These are phyloP conservation scores for Luffa aegyptiaca DNA, from an alignment of 306 rosid genomes.

Conservation along the genomic window DNA sequence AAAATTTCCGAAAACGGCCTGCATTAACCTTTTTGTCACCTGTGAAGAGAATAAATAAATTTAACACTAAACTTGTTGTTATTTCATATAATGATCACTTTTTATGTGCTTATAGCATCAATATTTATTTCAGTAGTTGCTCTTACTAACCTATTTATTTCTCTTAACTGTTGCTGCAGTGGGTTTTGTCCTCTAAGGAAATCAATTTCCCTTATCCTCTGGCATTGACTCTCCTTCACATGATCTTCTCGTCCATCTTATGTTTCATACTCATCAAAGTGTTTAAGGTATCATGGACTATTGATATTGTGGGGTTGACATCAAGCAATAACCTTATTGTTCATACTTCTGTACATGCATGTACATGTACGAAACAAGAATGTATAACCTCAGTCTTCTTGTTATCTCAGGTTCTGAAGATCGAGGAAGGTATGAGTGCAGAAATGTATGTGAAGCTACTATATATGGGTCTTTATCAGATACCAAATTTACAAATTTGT, in stretches of 20 bases:
- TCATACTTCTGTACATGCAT: not conserved
- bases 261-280: slow-evolving; percentile 78
- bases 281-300: slow-evolving; percentile 54
- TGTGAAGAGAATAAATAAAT: not conserved
- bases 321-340: slow-evolving; percentile 4
- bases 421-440: slow-evolving; percentile 92
- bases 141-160: slow-evolving; percentile 19
- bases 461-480: slow-evolving; percentile 1
- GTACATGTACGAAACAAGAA: not conserved
- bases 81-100: not conserved
- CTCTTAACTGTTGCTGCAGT: slow-evolving; percentile 45
- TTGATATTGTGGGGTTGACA: slow-evolving; percentile 2
- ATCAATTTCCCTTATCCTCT: slow-evolving; percentile 96
- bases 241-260: slow-evolving; percentile 89
- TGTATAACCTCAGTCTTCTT: not conserved
- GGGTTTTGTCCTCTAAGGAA: slow-evolving; percentile 96
- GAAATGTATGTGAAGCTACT: slow-evolving; percentile 62
- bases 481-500: slow-evolving; percentile 8
- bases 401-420: slow-evolving; percentile 67
- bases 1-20: not conserved
- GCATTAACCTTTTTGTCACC: not conserved
- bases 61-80: not conserved
- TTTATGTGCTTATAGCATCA: not conserved
- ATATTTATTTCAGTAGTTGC: not conserved
- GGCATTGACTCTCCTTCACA: slow-evolving; percentile 92